Percentiles rank a stretch among this genome's conserved stretches.
Evolutionary conservation across 352 stramenopile species (phyloP).

Genomic region (Globisporangium barbulae): DNA sequence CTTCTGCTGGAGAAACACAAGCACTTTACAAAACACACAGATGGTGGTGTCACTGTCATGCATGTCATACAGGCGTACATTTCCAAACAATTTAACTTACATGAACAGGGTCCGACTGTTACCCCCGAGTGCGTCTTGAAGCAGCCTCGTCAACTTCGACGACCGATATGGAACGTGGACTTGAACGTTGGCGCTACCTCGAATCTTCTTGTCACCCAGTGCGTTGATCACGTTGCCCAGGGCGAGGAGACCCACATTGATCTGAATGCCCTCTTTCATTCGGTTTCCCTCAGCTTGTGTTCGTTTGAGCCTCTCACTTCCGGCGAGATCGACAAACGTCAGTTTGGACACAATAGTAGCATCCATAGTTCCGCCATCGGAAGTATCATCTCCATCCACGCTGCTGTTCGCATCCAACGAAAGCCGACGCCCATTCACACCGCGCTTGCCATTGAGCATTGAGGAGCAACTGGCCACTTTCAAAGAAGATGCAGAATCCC

Average conservation of each 20-base stretch:
- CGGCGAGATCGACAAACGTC: constrained; percentile 86
- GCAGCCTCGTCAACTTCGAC: constrained; percentile 75
- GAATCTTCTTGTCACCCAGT: constrained; percentile 65
- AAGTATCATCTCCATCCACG: constrained; percentile 9
- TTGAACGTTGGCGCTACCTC: constrained; percentile 28
- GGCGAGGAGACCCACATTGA: constrained; percentile 81
- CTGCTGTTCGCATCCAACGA: constrained; percentile 15
- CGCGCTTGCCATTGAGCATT: constrained; percentile 14
- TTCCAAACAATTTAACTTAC: constrained; percentile 28
- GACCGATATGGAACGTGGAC: constrained; percentile 76
- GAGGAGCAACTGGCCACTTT: constrained; percentile 8
- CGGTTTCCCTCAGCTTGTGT: constrained; percentile 76
- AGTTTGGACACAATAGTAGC: constrained; percentile 69
- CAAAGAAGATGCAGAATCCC: constrained; percentile 7
- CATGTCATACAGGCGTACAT: not conserved
- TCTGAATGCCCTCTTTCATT: constrained; percentile 90
- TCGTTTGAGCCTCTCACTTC: constrained; percentile 85
- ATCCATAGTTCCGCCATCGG: constrained; percentile 27
- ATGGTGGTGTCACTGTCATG: not conserved
- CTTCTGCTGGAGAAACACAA: constrained; percentile 75
- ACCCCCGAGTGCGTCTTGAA: constrained; percentile 84
- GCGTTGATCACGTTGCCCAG: constrained; percentile 88
- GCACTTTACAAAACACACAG: constrained; percentile 37
- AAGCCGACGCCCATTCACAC: constrained; percentile 13
- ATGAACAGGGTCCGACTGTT: constrained; percentile 89